Conservation (phyloP, 495 filamentous ascomycete genomes). For the Parachaetomium inaequale region DNA sequence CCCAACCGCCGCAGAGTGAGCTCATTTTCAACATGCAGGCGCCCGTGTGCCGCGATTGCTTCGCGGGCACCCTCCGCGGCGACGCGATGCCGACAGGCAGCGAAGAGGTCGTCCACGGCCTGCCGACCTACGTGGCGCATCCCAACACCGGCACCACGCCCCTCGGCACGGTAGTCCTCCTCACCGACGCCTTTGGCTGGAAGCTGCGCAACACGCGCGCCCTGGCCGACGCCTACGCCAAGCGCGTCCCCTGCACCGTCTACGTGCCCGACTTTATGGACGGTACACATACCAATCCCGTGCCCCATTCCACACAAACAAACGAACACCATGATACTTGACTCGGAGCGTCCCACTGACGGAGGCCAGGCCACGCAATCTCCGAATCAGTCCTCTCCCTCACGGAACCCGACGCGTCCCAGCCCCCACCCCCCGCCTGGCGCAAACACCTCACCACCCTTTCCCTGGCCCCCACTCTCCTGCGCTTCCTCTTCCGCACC, state of each 20-base stretch:
- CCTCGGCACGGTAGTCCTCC: constrained; percentile 51
- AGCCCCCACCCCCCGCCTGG: not conserved
- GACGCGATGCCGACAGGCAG: constrained; percentile 30
- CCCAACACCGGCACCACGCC: constrained; percentile 32
- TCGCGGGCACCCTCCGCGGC: constrained; percentile 31
- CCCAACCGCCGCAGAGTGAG: too few species aligned
- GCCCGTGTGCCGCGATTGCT: constrained; percentile 30
- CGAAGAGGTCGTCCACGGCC: constrained; percentile 41
- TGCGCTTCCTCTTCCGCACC: constrained; percentile 38
- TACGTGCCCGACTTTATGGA: constrained; percentile 60
- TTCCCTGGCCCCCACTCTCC: constrained; percentile 18
- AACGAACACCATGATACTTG: too few species aligned
- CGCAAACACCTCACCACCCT: constrained; percentile 14
- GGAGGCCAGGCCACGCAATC: constrained; percentile 20
- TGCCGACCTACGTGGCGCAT: constrained; percentile 48
- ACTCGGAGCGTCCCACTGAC: too few species aligned
- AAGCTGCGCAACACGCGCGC: constrained; percentile 50
- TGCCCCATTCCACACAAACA: not conserved
- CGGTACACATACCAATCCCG: constrained; percentile 31
- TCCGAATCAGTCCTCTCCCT: constrained; percentile 21
- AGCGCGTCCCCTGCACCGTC: constrained; percentile 46
- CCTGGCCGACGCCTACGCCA: constrained; percentile 52
- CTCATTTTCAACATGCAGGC: constrained; percentile 13
- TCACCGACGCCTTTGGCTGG: constrained; percentile 61
- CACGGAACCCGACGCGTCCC: too few species aligned